Conservation (phyloP, 805 yeast species). For the Cephaloascus fragrans region DNA sequence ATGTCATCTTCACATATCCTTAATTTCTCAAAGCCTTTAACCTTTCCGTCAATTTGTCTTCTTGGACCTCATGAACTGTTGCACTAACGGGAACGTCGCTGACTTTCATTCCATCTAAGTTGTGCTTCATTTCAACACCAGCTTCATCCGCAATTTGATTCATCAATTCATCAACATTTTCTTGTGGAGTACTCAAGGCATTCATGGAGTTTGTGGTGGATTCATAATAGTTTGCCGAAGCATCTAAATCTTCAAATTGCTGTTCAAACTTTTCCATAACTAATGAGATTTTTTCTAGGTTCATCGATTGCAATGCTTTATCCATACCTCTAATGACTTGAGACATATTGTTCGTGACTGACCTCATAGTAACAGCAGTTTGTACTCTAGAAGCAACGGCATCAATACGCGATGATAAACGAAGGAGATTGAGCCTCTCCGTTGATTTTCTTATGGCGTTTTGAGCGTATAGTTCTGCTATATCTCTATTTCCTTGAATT, state of each 20-base stretch:
- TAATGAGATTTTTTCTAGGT: conserved; percentile 81
- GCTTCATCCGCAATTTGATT: conserved; percentile 95
- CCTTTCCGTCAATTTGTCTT: conserved; percentile 81
- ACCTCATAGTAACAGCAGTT: conserved; percentile 96
- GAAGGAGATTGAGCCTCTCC: conserved; percentile 72
- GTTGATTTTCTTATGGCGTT: conserved; percentile 89
- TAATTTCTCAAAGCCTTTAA: conserved; percentile 68
- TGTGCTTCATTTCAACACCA: conserved; percentile 85
- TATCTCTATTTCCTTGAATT: conserved; percentile 78
- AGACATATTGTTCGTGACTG: conserved; percentile 90
- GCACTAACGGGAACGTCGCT: conserved; percentile 18
- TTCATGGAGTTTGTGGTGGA: conserved; percentile 80
- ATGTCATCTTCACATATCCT: too few relatives aligned
- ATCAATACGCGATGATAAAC: conserved; percentile 84
- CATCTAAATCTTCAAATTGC: conserved; percentile 94
- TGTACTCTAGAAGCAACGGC: conserved; percentile 94
- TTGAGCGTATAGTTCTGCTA: conserved; percentile 89
- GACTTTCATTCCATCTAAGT: conserved; percentile 58
- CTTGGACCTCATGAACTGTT: conserved; percentile 59
- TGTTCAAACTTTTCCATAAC: conserved; percentile 96
- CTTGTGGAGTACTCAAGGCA: conserved; percentile 88
- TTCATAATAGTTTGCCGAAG: conserved; percentile 88
- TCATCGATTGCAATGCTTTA: conserved; percentile 91
- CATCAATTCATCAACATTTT: conserved; percentile 85
- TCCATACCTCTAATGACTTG: conserved; percentile 94